A percentile compares a stretch with the other conserved stretches of the same genome.
Conservation (phyloP, 495 filamentous ascomycete species). For the Darksidea phi region DNA sequence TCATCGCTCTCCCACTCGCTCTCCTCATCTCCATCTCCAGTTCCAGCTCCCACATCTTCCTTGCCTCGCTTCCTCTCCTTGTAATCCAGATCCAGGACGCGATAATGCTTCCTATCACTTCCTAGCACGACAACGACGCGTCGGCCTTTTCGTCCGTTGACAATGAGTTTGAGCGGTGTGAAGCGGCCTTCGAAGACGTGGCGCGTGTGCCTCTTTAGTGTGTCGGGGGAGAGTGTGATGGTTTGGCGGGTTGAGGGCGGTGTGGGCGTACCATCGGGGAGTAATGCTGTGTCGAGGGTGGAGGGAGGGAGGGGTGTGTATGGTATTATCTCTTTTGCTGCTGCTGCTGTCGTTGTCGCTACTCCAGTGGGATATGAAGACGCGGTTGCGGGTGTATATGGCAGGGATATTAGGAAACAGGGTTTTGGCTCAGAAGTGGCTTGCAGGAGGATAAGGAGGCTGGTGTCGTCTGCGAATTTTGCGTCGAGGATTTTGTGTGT, state of each 20-base stretch:
- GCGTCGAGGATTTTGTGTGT: slow-evolving; percentile 20
- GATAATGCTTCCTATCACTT: slow-evolving; percentile 36
- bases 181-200: slow-evolving; percentile 37
- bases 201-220: slow-evolving; percentile 11
- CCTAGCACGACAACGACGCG: slow-evolving; percentile 39
- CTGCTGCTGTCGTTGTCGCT: background rate
- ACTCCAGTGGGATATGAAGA: background rate
- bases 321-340: background rate
- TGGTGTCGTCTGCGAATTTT: slow-evolving; percentile 37
- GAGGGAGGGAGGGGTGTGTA: slow-evolving; percentile 6
- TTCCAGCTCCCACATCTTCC: background rate
- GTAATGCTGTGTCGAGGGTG: too few relatives aligned
- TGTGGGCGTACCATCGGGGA: background rate
- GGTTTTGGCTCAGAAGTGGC: background rate
- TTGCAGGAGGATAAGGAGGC: slow-evolving; percentile 26
- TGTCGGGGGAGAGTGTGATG: background rate
- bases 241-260: slow-evolving; percentile 1
- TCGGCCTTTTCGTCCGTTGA: slow-evolving; percentile 40
- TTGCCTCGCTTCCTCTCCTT: slow-evolving; percentile 4
- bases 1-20: slow-evolving; percentile 18
- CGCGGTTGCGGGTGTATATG: slow-evolving; percentile 9
- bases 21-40: background rate
- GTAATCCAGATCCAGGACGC: slow-evolving; percentile 39
- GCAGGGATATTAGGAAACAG: slow-evolving; percentile 3
- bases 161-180: slow-evolving; percentile 34